Percentiles rank a stretch among this genome's conserved stretches.
Evolutionary conservation across 1,284 basidiomycete genomes (phyloP).

Genomic region (Fomitiporia mediterranea): DNA sequence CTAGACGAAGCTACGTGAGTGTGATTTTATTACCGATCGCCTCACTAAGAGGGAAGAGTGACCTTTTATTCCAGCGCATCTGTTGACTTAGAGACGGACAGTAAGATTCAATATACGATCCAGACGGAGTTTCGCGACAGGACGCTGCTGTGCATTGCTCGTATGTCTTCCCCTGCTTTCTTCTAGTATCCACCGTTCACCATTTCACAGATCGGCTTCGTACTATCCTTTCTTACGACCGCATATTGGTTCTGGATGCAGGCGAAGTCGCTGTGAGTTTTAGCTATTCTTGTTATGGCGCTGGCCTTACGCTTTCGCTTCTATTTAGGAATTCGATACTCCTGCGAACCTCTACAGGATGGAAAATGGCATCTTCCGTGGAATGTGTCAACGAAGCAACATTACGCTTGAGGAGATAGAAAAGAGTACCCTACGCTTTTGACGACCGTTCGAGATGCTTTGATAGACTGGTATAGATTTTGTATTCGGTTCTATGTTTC

Average conservation of each 20-base stretch:
- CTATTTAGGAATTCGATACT: conserved; percentile 60
- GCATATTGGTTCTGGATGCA: conserved; percentile 67
- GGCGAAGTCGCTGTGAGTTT: conserved; percentile 57
- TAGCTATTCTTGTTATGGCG: neutral
- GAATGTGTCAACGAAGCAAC: conserved; percentile 61
- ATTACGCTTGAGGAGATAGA: conserved; percentile 51
- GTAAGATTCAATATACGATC: conserved; percentile 69
- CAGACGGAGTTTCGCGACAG: conserved; percentile 58
- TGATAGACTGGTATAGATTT: neutral
- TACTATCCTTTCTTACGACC: conserved; percentile 79
- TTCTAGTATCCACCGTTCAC: neutral
- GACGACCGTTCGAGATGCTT: neutral
- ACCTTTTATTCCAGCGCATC: conserved; percentile 46
- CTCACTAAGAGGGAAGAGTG: too few species aligned
- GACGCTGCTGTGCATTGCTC: conserved; percentile 64
- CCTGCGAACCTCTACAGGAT: conserved; percentile 55
- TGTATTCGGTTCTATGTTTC: neutral
- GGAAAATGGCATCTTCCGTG: conserved; percentile 55
- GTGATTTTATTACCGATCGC: neutral
- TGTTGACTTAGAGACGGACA: conserved; percentile 69
- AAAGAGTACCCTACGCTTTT: conserved; percentile 18
- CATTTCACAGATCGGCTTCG: conserved; percentile 53
- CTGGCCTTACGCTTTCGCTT: neutral
- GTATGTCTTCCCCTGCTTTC: conserved; percentile 28
- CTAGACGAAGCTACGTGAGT: conserved; percentile 57